A percentile compares a stretch with the other conserved stretches of the same genome.
Evolutionary conservation across 1,284 basidiomycete genomes (phyloP).

Genomic region (Nidula niveotomentosa): DNA sequence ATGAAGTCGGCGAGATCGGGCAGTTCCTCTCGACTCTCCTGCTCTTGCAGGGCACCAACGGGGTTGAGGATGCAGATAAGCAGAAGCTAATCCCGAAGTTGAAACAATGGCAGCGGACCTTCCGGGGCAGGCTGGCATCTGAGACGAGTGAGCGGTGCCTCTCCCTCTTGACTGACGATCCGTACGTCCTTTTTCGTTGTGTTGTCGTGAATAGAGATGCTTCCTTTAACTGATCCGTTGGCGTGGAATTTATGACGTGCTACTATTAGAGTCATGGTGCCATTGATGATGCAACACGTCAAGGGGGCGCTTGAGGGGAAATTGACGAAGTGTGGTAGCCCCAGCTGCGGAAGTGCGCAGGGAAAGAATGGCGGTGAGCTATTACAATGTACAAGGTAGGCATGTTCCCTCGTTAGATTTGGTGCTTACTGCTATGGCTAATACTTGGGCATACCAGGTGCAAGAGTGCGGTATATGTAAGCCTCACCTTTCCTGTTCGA

Average conservation of each 20-base stretch:
- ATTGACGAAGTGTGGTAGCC: conserved; percentile 27
- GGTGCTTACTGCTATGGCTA: neutral
- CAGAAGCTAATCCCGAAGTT: conserved; percentile 26
- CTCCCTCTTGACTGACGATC: conserved; percentile 22
- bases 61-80: conserved; percentile 27
- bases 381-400: conserved; percentile 32
- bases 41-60: conserved; percentile 29
- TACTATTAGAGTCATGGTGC: conserved; percentile 10
- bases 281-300: conserved; percentile 20
- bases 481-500: neutral
- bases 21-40: conserved; percentile 40
- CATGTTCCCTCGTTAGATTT: neutral
- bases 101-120: conserved; percentile 24
- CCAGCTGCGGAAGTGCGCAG: conserved; percentile 12
- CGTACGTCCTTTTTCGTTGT: conserved; percentile 15
- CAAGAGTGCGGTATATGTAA: neutral
- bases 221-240: neutral
- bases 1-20: conserved; percentile 26
- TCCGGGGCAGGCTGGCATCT: conserved; percentile 21
- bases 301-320: conserved; percentile 22
- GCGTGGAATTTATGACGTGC: neutral
- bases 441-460: neutral
- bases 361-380: conserved; percentile 21
- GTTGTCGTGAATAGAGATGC: neutral
- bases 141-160: conserved; percentile 33